Evolutionary conservation across 192 early-diverging fungal species (phyloP).

Genomic region (Podila verticillata): DNA sequence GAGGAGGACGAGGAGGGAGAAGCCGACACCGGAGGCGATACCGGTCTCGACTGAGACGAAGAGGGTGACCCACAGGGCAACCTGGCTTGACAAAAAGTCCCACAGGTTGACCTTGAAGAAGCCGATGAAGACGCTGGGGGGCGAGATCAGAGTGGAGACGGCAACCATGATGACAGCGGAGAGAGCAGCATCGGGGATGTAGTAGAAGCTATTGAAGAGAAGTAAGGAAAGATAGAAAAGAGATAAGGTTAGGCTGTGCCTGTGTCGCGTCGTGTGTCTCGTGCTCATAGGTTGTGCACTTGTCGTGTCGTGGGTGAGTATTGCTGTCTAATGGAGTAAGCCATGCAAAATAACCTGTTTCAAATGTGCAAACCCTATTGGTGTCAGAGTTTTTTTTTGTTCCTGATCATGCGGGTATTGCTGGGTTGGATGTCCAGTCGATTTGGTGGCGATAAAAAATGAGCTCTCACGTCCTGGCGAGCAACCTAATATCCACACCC

Average conservation of each 20-base stretch:
- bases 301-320: not conserved
- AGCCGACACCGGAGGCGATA: slow-evolving; percentile 80
- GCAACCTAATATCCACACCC: no score
- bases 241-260: not conserved
- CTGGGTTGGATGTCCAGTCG: no score
- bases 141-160: slow-evolving; percentile 81
- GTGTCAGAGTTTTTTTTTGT: not conserved
- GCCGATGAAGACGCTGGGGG: slow-evolving; percentile 67
- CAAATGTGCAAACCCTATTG: no score
- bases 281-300: not conserved
- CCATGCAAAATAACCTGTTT: no score
- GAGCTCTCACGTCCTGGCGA: no score
- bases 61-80: slow-evolving; percentile 46
- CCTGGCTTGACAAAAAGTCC: slow-evolving; percentile 41
- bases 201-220: slow-evolving; percentile 68
- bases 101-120: slow-evolving; percentile 67
- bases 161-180: slow-evolving; percentile 89
- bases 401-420: not conserved
- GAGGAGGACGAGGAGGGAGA: slow-evolving; percentile 81
- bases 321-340: not conserved
- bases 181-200: slow-evolving; percentile 82
- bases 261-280: no score
- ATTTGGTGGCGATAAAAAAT: no score
- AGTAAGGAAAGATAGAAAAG: not conserved
- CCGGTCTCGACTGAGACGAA: slow-evolving; percentile 78